A percentile compares a stretch with the other conserved stretches of the same genome.
These are phyloP conservation scores for Porogramme epimiltina DNA, from an alignment of 1,284 basidiomycete genomes.

Conservation along the genomic window DNA sequence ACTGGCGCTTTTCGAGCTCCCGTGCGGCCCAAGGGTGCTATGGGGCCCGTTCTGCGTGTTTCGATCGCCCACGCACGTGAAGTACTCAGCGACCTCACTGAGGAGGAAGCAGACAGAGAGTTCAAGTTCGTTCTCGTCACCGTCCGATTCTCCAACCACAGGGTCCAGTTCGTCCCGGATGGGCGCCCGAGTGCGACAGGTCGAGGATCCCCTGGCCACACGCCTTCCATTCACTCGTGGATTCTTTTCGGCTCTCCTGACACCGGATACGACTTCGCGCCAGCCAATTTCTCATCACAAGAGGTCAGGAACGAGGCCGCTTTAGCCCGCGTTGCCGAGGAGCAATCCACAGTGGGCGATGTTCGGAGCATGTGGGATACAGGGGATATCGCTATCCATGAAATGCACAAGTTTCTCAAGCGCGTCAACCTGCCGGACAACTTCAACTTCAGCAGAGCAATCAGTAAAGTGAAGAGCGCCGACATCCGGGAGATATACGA, in stretches of 20 bases:
- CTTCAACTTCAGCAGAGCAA: too few species aligned
- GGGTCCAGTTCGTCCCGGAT: conserved; percentile 1
- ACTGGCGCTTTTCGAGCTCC: too few species aligned
- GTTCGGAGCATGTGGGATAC: not conserved
- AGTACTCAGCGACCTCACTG: too few species aligned
- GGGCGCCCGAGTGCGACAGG: not conserved
- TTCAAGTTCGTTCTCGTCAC: not conserved
- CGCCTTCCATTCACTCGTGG: conserved; percentile 6
- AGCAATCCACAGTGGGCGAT: not conserved
- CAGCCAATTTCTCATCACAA: not conserved
- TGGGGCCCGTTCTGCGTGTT: too few species aligned
- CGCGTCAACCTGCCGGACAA: too few species aligned
- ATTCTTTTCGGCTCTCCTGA: not conserved
- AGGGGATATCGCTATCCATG: not conserved
- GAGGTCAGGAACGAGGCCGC: not conserved
- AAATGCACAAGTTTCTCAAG: not conserved
- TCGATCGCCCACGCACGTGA: too few species aligned
- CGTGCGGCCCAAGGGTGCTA: too few species aligned
- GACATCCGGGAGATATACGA: not conserved
- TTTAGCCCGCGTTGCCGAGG: not conserved
- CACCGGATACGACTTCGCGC: not conserved
- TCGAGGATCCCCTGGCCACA: not conserved
- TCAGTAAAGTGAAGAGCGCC: too few species aligned
- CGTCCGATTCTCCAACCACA: not conserved
- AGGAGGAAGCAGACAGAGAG: not conserved